These are phyloP conservation scores for Echinochloa phyllopogon DNA, from an alignment of 176 grass and related monocot genomes.

Conservation along the genomic window DNA sequence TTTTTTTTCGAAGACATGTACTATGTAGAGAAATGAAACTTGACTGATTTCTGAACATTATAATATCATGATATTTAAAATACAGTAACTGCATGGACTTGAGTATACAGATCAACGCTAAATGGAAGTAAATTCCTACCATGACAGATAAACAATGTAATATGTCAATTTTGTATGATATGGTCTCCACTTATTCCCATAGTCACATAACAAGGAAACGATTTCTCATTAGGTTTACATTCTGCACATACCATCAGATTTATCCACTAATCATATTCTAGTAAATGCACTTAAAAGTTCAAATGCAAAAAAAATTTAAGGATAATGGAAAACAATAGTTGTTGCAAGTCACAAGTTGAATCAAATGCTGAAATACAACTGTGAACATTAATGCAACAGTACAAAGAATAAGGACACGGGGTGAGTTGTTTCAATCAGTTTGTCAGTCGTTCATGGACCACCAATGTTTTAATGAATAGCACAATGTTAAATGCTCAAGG, in stretches of 20 bases:
- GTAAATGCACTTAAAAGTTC: not conserved
- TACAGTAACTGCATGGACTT: not conserved
- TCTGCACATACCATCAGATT: slow-evolving; percentile 2
- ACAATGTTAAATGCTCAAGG: not conserved
- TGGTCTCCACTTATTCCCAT: not conserved
- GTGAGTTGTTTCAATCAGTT: not conserved
- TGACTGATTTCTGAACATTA: not conserved
- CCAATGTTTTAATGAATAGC: not conserved
- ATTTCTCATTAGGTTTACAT: not conserved
- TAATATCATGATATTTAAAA: not conserved
- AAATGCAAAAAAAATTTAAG: not conserved
- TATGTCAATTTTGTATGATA: not conserved
- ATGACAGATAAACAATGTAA: not conserved
- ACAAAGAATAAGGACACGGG: not conserved
- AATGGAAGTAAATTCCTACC: slow-evolving; percentile 6
- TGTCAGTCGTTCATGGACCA: not conserved
- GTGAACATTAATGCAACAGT: not conserved
- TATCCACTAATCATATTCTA: not conserved
- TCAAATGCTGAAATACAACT: not conserved
- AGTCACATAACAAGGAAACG: not conserved
- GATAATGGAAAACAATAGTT: not conserved
- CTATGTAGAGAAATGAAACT: not conserved
- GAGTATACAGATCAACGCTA: not conserved
- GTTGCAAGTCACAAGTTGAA: slow-evolving; percentile 8
- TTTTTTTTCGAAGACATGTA: not conserved